These are phyloP conservation scores for Cryphonectria parasitica DNA, from an alignment of 2,329 filamentous ascomycete species.

Conservation along the genomic window DNA sequence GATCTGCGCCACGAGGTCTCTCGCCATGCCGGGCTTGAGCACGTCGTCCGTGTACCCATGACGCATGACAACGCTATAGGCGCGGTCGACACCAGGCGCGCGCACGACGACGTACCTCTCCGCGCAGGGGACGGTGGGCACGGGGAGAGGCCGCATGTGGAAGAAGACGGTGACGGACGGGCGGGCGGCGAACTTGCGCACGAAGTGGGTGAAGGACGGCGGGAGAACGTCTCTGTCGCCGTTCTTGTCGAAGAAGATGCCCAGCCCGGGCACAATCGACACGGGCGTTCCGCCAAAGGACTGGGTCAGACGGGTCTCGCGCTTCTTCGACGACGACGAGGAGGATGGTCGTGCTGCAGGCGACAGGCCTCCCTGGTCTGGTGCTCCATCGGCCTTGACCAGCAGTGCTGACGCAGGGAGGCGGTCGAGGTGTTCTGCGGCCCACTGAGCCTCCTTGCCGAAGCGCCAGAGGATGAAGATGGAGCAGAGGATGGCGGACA, in stretches of 20 bases:
- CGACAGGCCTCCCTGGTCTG: neutral
- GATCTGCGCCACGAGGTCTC: constrained; percentile 61
- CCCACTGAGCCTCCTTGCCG: constrained; percentile 79
- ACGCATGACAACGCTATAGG: constrained; percentile 68
- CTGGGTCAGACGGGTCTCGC: constrained; percentile 36
- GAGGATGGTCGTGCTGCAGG: neutral
- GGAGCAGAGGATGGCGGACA: constrained; percentile 64
- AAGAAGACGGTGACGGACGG: constrained; percentile 76
- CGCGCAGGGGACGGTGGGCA: constrained; percentile 55
- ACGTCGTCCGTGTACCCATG: constrained; percentile 77
- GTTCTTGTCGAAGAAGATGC: constrained; percentile 80
- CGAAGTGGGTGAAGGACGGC: constrained; percentile 72
- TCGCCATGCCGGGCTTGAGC: constrained; percentile 64
- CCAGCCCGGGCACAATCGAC: constrained; percentile 59
- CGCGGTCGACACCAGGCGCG: constrained; percentile 34
- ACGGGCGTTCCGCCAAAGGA: constrained; percentile 48
- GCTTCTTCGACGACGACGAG: neutral
- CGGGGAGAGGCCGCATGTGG: constrained; percentile 67
- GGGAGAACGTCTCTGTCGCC: constrained; percentile 61
- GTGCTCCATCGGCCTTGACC: constrained; percentile 29
- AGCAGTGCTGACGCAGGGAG: constrained; percentile 51
- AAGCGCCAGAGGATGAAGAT: constrained; percentile 78
- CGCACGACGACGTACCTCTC: constrained; percentile 54
- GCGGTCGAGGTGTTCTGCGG: constrained; percentile 66
- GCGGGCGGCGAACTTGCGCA: constrained; percentile 69